These are phyloP conservation scores for Auricularia sp. DNA, from an alignment of 768 basidiomycete species.

Conservation along the genomic window DNA sequence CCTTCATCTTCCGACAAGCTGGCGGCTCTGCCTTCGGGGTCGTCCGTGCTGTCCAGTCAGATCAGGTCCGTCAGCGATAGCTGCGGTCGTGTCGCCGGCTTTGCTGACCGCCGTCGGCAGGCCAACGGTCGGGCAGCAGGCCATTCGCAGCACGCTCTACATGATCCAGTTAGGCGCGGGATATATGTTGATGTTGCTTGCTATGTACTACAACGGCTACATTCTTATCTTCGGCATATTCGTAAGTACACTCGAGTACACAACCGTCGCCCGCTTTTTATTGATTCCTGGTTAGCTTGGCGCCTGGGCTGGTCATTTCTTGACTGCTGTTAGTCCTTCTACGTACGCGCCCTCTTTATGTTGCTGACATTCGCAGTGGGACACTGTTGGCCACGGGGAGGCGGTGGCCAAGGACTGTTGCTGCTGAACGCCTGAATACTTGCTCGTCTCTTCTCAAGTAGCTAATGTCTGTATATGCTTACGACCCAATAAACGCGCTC, in stretches of 20 bases:
- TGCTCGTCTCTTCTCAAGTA: too few relatives aligned
- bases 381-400: not conserved
- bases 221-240: constrained; percentile 21
- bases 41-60: not conserved
- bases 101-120: constrained; percentile 8
- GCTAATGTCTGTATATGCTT: too few relatives aligned
- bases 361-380: not conserved
- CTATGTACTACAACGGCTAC: constrained; percentile 22
- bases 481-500: too few relatives aligned
- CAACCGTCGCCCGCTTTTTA: not conserved
- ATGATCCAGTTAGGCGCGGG: constrained; percentile 20
- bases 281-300: not conserved
- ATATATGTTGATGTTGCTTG: constrained; percentile 23
- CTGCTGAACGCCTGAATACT: not conserved
- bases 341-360: not conserved
- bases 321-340: not conserved
- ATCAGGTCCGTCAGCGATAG: not conserved
- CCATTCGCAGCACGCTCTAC: constrained; percentile 16
- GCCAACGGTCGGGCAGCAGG: constrained; percentile 19
- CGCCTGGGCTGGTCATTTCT: not conserved
- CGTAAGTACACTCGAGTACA: constrained; percentile 10
- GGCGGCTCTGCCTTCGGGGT: not conserved
- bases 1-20: not conserved
- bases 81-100: too few relatives aligned
- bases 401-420: not conserved